Base-by-base conservation (phyloP, 2,329 filamentous ascomycete genomes). In the Xylariaceae sp. region DNA sequence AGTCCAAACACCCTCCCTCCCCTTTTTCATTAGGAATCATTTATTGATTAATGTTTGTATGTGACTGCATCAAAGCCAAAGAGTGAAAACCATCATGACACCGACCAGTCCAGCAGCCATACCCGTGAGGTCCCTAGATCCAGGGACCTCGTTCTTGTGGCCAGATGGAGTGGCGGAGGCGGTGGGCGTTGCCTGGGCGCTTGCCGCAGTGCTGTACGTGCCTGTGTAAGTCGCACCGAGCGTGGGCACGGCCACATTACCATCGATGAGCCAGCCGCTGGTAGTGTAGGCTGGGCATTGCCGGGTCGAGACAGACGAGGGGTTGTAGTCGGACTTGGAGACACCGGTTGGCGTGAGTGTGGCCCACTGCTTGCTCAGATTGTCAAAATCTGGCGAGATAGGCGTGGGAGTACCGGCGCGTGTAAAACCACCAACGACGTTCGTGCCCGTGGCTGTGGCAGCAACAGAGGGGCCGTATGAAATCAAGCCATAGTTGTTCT, bases 401-500 rank as follows among this genome's bases (percentile, higher is more conserved):
- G 88, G 86, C 0, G 76, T 86, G 0, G 89, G 89, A 0, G 79
- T 88, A 42, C 89, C 89, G 39, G 77, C 77, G 54, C 86, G 79
- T 0, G 79, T 77, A 65, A 76, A 90, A 25, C 87, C 85, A 55
- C 81, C 87, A 47, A 74, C 69, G 38, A 83, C 67, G 45, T 73
- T 64, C 12, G 76, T 72, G n/a, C 76, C 78, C 1, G 74, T 72
- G n/a, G 66, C 70, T 6, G 72, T 71, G 7, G 74, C 65, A 19
- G 74, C 73, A 10, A 74, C 75, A n/a, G 72, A 66, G 3, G 77
- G 69, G 1, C 85, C 87, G 62, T 95, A 95, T 17, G 76, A 82
- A 56, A 94, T 77, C 27, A 95, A 73, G 32, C 89, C 89, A 65
- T 94, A 95, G 59, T 88, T 67, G 66, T 95, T 94, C 40, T 77